Conservation (phyloP, 2,329 filamentous ascomycete species). For the Cladosporium phlei region DNA sequence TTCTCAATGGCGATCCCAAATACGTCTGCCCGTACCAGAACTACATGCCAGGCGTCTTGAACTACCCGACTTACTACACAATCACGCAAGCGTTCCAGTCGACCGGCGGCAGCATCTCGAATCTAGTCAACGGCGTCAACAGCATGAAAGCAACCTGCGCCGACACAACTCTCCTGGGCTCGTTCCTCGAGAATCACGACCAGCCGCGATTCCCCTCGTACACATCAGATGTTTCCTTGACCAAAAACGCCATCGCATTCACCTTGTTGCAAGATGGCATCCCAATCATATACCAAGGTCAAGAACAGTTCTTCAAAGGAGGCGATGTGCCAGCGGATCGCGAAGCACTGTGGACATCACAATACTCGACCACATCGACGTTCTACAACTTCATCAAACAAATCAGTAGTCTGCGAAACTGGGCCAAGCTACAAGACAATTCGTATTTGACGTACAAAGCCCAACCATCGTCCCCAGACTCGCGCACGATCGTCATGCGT, state of each 20-base stretch:
- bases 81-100: conserved; percentile 37
- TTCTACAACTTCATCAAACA: conserved; percentile 13
- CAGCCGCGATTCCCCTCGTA: conserved; percentile 16
- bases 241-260: conserved; percentile 18
- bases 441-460: conserved; percentile 40
- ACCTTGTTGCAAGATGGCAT: conserved; percentile 20
- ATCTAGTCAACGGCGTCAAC: conserved; percentile 5
- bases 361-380: conserved; percentile 13
- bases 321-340: conserved; percentile 14
- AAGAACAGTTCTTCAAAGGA: conserved; percentile 19
- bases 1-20: conserved; percentile 21
- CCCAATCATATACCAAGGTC: conserved; percentile 22
- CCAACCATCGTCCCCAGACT: conserved; percentile 37
- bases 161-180: conserved; percentile 17
- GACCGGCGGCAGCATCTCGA: conserved; percentile 1
- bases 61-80: conserved; percentile 33
- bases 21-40: conserved; percentile 29
- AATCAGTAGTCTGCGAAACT: conserved; percentile 22
- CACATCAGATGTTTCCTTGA: conserved; percentile 15
- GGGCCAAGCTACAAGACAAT: conserved; percentile 37
- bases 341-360: conserved; percentile 15
- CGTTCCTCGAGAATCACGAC: conserved; percentile 21
- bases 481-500: conserved; percentile 42
- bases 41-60: conserved; percentile 27
- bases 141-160: conserved; percentile 2